Conservation (phyloP, 2,329 filamentous ascomycete genomes). For the Lachnellula suecica region DNA sequence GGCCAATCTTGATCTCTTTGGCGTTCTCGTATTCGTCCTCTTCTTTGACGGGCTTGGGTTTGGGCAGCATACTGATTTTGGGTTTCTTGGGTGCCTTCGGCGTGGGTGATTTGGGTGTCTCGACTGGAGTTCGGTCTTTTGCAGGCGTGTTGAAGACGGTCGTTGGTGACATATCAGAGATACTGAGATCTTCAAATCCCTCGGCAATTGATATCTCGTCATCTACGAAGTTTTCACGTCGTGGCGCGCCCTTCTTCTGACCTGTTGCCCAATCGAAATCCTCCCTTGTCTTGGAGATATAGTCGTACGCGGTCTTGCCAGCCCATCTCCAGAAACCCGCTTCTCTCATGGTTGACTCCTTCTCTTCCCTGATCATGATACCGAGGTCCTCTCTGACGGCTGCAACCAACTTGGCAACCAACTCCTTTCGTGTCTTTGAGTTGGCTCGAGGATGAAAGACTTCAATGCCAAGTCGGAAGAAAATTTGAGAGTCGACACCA, state of each 20-base stretch:
- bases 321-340: slow-evolving; percentile 34
- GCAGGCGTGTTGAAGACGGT: background rate
- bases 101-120: background rate
- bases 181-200: background rate
- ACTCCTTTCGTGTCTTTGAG: slow-evolving; percentile 25
- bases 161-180: background rate
- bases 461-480: slow-evolving; percentile 29
- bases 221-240: background rate
- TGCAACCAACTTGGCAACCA: slow-evolving; percentile 25
- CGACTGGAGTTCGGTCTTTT: background rate
- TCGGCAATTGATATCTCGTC: background rate
- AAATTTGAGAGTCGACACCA: slow-evolving; percentile 27
- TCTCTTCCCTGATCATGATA: slow-evolving; percentile 25
- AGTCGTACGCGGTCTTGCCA: slow-evolving; percentile 23
- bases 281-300: slow-evolving; percentile 21
- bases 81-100: background rate
- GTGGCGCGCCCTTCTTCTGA: slow-evolving; percentile 20
- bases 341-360: slow-evolving; percentile 25
- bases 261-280: slow-evolving; percentile 31
- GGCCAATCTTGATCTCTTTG: background rate
- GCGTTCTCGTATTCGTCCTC: background rate
- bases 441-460: slow-evolving; percentile 17
- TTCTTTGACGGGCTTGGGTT: background rate
- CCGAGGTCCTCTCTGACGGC: slow-evolving; percentile 29
- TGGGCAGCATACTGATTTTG: background rate